phyloP scores from a whole-genome alignment of 1,284 basidiomycete genomes.

The Pascua sp. region DNA sequence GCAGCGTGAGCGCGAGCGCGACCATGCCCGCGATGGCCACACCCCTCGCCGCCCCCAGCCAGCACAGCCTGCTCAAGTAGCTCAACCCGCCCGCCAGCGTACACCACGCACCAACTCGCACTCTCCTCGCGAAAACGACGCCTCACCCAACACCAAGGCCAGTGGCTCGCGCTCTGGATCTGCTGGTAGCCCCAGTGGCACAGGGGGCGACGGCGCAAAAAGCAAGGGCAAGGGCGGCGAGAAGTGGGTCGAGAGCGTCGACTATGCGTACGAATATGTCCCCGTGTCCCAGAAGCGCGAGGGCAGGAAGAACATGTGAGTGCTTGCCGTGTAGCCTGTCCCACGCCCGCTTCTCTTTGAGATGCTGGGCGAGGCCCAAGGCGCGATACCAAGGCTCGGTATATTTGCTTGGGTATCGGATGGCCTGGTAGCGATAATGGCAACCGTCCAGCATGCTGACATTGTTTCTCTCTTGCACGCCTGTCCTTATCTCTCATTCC shows the following conservation, averaged over 20 bases:
- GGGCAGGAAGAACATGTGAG: conserved; percentile 31
- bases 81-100: not conserved
- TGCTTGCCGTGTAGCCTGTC: not conserved
- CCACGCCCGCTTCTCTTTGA: not conserved
- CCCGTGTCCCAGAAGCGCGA: conserved; percentile 32
- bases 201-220: not conserved
- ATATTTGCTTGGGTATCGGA: not conserved
- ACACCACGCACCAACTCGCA: not conserved
- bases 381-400: not conserved
- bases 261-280: conserved; percentile 47
- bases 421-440: not conserved
- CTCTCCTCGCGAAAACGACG: not conserved
- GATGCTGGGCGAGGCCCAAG: not conserved
- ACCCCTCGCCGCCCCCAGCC: conserved; percentile 8
- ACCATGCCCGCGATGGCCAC: not conserved
- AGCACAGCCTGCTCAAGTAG: conserved; percentile 1
- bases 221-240: conserved; percentile 4
- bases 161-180: not conserved
- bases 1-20: conserved; percentile 2
- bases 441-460: not conserved
- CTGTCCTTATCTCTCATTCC: not conserved
- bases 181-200: not conserved
- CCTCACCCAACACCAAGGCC: not conserved
- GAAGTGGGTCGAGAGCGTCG: conserved; percentile 32
- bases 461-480: not conserved